Conservation (phyloP, 164 flowering plant species). For the Kingdonia uniflora region DNA sequence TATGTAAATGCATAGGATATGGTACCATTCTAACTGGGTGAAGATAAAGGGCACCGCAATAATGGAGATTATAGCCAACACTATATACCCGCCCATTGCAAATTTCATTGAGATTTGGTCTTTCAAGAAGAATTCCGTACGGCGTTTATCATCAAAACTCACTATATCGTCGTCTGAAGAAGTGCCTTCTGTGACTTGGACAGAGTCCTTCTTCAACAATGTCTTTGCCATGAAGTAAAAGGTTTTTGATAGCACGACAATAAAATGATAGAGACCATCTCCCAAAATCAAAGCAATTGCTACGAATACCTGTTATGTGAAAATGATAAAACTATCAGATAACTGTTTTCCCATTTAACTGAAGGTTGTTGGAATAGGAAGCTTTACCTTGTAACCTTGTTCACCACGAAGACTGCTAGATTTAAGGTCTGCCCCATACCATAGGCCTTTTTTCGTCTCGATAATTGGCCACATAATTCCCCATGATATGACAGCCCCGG, state of each 20-base stretch:
- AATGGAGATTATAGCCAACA: conserved; percentile 17
- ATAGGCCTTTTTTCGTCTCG: neutral
- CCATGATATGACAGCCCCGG: no score
- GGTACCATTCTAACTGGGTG: conserved; percentile 26
- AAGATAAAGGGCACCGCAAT: conserved; percentile 20
- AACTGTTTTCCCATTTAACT: neutral
- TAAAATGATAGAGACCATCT: conserved; percentile 25
- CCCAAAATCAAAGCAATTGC: conserved; percentile 26
- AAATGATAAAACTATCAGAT: conserved; percentile 14
- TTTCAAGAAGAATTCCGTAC: conserved; percentile 19
- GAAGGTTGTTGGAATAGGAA: neutral
- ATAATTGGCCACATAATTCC: no score
- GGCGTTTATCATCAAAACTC: conserved; percentile 22
- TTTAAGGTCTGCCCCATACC: neutral
- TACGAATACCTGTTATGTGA: conserved; percentile 23
- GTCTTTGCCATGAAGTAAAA: neutral
- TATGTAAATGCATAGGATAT: conserved; percentile 18
- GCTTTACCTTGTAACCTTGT: conserved; percentile 2
- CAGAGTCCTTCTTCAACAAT: conserved; percentile 5
- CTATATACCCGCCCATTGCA: conserved; percentile 16
- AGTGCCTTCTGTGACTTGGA: conserved; percentile 1
- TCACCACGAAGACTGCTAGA: neutral
- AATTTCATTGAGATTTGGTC: conserved; percentile 20
- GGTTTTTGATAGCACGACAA: conserved; percentile 11
- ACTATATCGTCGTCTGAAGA: neutral